Evolutionary conservation across 352 stramenopile genomes (phyloP).

Genomic region (Phytophthora hibernalis): DNA sequence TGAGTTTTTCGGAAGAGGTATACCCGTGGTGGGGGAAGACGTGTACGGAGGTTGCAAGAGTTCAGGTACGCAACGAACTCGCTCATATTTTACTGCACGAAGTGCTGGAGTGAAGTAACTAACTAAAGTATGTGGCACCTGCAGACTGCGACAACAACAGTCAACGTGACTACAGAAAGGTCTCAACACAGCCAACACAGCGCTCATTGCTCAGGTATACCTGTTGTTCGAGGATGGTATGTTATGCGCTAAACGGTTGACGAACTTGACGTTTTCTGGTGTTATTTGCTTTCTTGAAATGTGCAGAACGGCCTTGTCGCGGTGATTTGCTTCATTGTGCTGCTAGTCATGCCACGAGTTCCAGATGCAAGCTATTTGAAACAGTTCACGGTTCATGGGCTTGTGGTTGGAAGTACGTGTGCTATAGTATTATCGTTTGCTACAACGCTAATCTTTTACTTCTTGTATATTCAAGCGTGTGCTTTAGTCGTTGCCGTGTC

Average conservation of each 20-base stretch:
- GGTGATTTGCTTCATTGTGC: constrained; percentile 59
- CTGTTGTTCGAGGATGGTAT: background rate
- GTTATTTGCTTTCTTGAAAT: background rate
- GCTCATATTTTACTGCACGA: background rate
- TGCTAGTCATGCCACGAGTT: constrained; percentile 64
- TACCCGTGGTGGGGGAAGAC: constrained; percentile 82
- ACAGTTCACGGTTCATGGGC: constrained; percentile 48
- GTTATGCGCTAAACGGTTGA: background rate
- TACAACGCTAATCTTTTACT: background rate
- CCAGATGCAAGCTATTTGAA: constrained; percentile 60
- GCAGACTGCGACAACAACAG: constrained; percentile 48
- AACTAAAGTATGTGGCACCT: background rate
- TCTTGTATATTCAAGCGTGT: constrained; percentile 37
- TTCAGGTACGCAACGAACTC: constrained; percentile 22
- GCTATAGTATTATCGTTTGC: background rate
- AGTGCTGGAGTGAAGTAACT: background rate
- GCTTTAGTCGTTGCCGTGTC: constrained; percentile 61
- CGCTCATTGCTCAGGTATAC: constrained; percentile 58
- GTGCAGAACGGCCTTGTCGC: constrained; percentile 68
- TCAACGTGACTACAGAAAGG: constrained; percentile 56
- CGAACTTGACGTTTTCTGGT: background rate
- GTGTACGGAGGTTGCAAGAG: constrained; percentile 77
- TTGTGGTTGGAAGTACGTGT: constrained; percentile 56
- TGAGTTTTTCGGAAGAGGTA: constrained; percentile 74
- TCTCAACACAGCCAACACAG: constrained; percentile 66